Percentiles rank a stretch among this genome's conserved stretches.
phyloP scores from a whole-genome alignment of 1,284 basidiomycete genomes.

The Hymenochaete sp. region DNA sequence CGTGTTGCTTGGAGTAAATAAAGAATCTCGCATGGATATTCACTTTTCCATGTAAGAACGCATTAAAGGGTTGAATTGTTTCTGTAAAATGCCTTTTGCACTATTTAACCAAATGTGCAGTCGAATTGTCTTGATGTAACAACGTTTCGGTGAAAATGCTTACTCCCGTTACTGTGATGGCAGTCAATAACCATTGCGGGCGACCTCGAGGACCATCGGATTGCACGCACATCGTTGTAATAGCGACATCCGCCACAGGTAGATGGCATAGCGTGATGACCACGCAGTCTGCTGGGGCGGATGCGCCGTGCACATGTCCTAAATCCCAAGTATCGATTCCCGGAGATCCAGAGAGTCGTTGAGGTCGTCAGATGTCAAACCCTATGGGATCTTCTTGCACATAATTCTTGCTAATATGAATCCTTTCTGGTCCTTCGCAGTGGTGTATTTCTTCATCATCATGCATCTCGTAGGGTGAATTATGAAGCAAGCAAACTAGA shows the following conservation, averaged over 20 bases:
- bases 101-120: too few species aligned
- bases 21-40: conserved; percentile 23
- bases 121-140: background rate
- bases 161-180: conserved; percentile 33
- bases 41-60: conserved; percentile 26
- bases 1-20: too few species aligned
- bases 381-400: conserved; percentile 19
- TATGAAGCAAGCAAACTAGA: conserved; percentile 23
- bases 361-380: conserved; percentile 21
- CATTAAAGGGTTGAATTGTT: conserved; percentile 24
- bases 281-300: conserved; percentile 30
- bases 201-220: conserved; percentile 18
- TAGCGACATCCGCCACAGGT: conserved; percentile 33
- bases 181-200: conserved; percentile 34
- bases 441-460: conserved; percentile 27
- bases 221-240: conserved; percentile 26
- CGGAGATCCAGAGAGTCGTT: conserved; percentile 18
- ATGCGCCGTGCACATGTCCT: conserved; percentile 26
- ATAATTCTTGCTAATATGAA: conserved; percentile 23
- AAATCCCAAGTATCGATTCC: conserved; percentile 20
- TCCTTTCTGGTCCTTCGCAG: conserved; percentile 27
- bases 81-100: too few species aligned
- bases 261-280: conserved; percentile 28
- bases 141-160: conserved; percentile 7
- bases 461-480: conserved; percentile 29